Percentiles rank a stretch among this genome's conserved stretches.
Conservation (phyloP, 148 eudicot species). For the Heliamphora exappendiculata region DNA sequence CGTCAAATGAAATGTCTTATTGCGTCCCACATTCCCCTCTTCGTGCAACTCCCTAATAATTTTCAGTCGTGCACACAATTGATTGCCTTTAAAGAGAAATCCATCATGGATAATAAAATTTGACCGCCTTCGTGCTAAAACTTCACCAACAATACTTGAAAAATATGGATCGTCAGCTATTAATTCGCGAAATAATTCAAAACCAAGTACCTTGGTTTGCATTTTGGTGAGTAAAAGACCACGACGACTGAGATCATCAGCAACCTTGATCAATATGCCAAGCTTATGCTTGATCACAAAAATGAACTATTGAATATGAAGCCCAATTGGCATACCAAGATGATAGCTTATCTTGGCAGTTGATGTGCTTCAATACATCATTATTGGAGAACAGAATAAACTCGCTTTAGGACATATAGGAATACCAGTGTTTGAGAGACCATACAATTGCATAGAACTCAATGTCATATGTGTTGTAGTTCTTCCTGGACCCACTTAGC, state of each 20-base stretch:
- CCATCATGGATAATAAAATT: no score
- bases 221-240: background rate
- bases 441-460: background rate
- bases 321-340: no score
- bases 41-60: no score
- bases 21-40: no score
- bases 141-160: no score
- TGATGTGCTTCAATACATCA: background rate
- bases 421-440: background rate
- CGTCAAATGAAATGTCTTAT: no score
- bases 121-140: no score
- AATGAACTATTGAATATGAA: background rate
- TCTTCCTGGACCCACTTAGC: background rate
- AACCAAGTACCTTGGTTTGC: background rate
- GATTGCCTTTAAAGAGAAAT: no score
- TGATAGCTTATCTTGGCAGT: background rate
- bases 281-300: background rate
- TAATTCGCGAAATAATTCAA: no score
- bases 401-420: background rate
- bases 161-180: no score
- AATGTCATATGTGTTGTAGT: background rate
- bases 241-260: background rate
- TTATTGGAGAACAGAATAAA: background rate
- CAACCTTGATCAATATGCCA: background rate
- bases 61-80: no score